phyloP scores from a whole-genome alignment of 768 basidiomycete species.

The Coprinopsis sp. region DNA sequence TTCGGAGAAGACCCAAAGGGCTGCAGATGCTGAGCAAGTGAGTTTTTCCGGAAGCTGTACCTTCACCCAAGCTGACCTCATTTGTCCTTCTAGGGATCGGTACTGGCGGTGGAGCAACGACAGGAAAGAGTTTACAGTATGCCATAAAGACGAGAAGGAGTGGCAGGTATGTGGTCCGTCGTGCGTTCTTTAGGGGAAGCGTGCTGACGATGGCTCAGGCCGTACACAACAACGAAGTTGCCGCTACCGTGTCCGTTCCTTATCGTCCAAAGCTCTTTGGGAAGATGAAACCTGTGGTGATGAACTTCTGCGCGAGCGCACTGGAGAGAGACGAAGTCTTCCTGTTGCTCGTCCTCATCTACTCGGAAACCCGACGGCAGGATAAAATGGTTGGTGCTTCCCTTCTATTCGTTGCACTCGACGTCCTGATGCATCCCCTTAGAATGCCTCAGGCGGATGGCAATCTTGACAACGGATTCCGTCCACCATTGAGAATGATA shows the following conservation, averaged over 20 bases:
- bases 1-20: conserved; percentile 35
- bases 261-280: conserved; percentile 47
- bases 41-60: conserved; percentile 11
- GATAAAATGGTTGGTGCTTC: conserved; percentile 29
- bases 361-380: conserved; percentile 35
- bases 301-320: conserved; percentile 37
- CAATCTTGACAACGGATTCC: conserved; percentile 3
- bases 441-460: conserved; percentile 12
- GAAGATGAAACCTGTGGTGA: conserved; percentile 34
- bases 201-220: conserved; percentile 10
- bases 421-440: not conserved
- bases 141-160: conserved; percentile 35
- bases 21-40: conserved; percentile 33
- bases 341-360: conserved; percentile 34
- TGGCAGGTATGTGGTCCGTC: conserved; percentile 42
- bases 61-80: no score
- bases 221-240: conserved; percentile 23
- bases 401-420: conserved; percentile 6
- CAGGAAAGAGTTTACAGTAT: conserved; percentile 41
- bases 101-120: conserved; percentile 43
- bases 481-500: not conserved
- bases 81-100: conserved; percentile 24
- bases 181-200: not conserved
- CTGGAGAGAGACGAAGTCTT: conserved; percentile 39
- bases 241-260: conserved; percentile 38